These are phyloP conservation scores for Dendryphion nanum DNA, from an alignment of 2,329 filamentous ascomycete species.

Conservation along the genomic window DNA sequence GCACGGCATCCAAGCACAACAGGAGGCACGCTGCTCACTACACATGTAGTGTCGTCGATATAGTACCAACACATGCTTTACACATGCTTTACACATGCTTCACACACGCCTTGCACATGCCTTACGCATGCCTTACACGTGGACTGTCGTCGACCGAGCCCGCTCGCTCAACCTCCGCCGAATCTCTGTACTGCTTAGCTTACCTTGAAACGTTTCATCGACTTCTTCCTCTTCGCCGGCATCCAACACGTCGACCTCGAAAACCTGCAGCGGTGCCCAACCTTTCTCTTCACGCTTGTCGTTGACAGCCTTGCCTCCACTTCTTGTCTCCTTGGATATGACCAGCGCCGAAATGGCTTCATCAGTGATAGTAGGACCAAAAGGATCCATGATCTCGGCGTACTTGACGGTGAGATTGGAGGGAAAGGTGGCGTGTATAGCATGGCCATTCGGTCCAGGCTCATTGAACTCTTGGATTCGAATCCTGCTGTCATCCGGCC, in stretches of 20 bases:
- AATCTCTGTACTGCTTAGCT: constrained; percentile 91
- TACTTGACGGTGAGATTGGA: constrained; percentile 69
- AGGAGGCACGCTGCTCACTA: no score
- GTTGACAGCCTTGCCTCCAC: constrained; percentile 83
- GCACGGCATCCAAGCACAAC: no score
- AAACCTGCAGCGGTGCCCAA: constrained; percentile 74
- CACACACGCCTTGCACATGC: neutral
- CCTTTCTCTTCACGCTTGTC: constrained; percentile 72
- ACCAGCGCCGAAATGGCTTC: constrained; percentile 76
- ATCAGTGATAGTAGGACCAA: constrained; percentile 85
- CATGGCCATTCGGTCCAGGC: constrained; percentile 50
- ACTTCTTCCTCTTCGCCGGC: constrained; percentile 54
- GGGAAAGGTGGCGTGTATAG: constrained; percentile 58
- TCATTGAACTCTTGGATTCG: constrained; percentile 46
- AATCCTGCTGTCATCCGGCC: constrained; percentile 44
- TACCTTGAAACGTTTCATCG: constrained; percentile 67
- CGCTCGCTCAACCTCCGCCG: constrained; percentile 44
- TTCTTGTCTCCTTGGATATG: constrained; percentile 82
- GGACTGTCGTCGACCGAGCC: constrained; percentile 11
- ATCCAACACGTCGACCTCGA: constrained; percentile 87
- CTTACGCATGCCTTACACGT: no score
- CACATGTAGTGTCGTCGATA: no score
- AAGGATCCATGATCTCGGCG: constrained; percentile 82
- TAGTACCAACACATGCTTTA: no score
- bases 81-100: neutral